These are phyloP conservation scores for Coniella lustricola DNA, from an alignment of 2,329 filamentous ascomycete species.

Conservation along the genomic window DNA sequence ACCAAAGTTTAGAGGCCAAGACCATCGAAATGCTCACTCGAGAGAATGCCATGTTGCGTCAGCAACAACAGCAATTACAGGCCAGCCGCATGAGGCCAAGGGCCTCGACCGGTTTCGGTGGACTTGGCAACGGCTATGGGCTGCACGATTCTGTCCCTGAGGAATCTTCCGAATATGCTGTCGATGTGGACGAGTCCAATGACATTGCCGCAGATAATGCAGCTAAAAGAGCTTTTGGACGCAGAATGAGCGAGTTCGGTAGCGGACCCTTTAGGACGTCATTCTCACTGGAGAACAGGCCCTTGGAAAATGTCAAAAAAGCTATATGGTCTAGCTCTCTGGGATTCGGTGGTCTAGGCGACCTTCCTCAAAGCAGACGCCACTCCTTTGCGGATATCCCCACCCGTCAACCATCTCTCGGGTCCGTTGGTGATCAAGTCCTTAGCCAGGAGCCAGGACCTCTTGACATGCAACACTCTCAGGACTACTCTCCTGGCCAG, in stretches of 20 bases:
- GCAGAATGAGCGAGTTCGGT: constrained; percentile 53
- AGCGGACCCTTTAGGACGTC: constrained; percentile 39
- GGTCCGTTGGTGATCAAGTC: constrained; percentile 48
- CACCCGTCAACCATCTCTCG: constrained; percentile 56
- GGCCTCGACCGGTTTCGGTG: constrained; percentile 47
- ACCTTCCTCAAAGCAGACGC: constrained; percentile 65
- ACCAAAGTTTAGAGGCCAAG: constrained; percentile 52
- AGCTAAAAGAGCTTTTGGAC: constrained; percentile 37
- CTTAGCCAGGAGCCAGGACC: constrained; percentile 38
- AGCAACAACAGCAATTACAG: constrained; percentile 47
- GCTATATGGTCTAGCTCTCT: constrained; percentile 65
- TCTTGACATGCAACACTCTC: constrained; percentile 35
- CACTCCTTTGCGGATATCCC: constrained; percentile 70
- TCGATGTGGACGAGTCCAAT: constrained; percentile 58
- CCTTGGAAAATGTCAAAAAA: constrained; percentile 59
- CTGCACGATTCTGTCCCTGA: constrained; percentile 54
- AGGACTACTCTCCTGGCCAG: constrained; percentile 36
- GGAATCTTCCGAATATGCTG: constrained; percentile 60
- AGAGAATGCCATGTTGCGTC: constrained; percentile 56
- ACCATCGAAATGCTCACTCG: constrained; percentile 56
- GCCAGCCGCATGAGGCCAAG: constrained; percentile 49
- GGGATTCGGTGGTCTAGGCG: constrained; percentile 54
- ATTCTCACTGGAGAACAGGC: constrained; percentile 49
- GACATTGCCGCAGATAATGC: constrained; percentile 42
- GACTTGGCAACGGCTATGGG: constrained; percentile 49